Base-by-base conservation (phyloP, 2,329 filamentous ascomycete species). In the Epichloe hybrida region DNA sequence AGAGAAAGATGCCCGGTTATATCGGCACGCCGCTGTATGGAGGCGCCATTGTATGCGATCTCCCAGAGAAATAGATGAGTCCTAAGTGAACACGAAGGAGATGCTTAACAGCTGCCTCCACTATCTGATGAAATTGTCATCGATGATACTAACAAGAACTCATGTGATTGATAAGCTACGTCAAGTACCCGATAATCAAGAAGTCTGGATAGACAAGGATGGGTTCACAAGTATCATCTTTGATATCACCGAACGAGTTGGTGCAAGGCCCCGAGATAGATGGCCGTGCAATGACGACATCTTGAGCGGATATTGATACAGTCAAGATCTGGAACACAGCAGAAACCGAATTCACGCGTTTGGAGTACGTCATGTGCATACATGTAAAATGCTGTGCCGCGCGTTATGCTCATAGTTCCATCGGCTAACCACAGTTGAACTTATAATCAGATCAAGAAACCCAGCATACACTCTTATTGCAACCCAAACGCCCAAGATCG, bases 141-240 rank as follows among this genome's bases (percentile, higher is more conserved):
- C n/a, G 21, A 17, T 17, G 34, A 27, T 27, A 31, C 39, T 49
- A 41, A 49, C 39, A 46, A 35, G 40, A 13, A 40, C 35, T 34
- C 8, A 44, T 39, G 3, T 38, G 44, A 49, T 54, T 42, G 4
- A 49, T 69, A 76, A 77, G 50, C 76, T 89, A 58, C 81, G 86
- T 56, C 78, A 88, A 68, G 81, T 90, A 5, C 86, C 86, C 48
- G 84, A 91, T 64, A 86, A 94, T 66, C 90, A 97, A 71, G 91
- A 96, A 73, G 85, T 96, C 58, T 95, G 83, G 71, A 83, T 96
- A 61, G 88, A 94, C 64, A 76, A 79, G 56, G 77, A 85, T 55
- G 89, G 88, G 47, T 90, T 90, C 66, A 88, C 87, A 3, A 89
- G 80, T 68, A 82, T 95, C 64, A 90, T 95, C 59, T 78, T 96